Evolutionary conservation across 2,329 filamentous ascomycete species (phyloP), one percentile per base, ranked within the genome.

Genomic region (Ophiostoma piceae): DNA sequence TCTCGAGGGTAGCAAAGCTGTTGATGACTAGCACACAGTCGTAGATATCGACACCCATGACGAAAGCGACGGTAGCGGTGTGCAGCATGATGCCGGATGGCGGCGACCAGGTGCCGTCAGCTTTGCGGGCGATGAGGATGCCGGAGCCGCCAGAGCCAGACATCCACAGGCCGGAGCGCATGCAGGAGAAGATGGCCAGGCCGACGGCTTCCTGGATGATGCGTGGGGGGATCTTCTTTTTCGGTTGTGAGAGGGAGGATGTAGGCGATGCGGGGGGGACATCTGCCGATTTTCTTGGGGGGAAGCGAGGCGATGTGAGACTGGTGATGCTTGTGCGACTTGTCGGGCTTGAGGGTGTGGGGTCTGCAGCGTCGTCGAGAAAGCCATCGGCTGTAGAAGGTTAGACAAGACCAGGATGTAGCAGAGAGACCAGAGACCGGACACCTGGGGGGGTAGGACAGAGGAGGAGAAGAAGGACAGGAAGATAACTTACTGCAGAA

Each of bases 1-100:
- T 88, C 74, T 97, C 91, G 66, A 98, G 82, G 7, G 93, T 92
- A 70, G 92, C 86, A 65, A 91, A 87, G 64, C 91, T 93, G 80
- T 96, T 97, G 77, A 97, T 94, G 47, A 97, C 91, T 9, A 97
- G 85, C 16, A 98, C 91, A 76, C 94, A 97, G 78, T 98, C 94
- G 82, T 97, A 98, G 41, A 97, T 93, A 77, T 98, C 94, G 57
- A 97, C 90, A 2, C 94, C 94, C 6, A 94, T 89, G 68, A 97
- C 86, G 76, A 98, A 97, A 47, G 93, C 94, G 43, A 97, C 84
- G 0, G 91, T 92, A 0, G 92, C 88, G 0, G 94, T 97, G 77
- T 98, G 94, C 66, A 97, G 84, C 81, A 97, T 86, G 74, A 98
- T 93, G 66, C 92, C 94, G 0, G 92, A 96, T 0, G 94, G 94